A percentile compares a stretch with the other conserved stretches of the same genome.
Conservation (phyloP, 2,329 filamentous ascomycete genomes). For the Didymella pinodella region DNA sequence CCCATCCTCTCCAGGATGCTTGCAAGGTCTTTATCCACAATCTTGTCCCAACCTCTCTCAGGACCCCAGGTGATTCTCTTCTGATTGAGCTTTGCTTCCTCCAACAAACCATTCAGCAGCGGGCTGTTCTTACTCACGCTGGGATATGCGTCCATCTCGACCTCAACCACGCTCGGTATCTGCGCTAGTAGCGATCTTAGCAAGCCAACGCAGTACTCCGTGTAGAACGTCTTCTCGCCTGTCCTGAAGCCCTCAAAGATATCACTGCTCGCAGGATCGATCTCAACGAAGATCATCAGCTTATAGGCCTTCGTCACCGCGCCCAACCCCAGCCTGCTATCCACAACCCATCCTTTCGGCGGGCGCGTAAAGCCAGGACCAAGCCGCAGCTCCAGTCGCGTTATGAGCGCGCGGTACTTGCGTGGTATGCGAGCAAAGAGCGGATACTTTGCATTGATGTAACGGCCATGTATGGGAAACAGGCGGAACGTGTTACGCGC, state of each 20-base stretch:
- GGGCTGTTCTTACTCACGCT: slow-evolving; percentile 70
- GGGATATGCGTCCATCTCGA: slow-evolving; percentile 75
- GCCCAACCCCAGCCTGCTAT: slow-evolving; percentile 67
- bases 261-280: slow-evolving; percentile 70
- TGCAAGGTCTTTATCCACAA: slow-evolving; percentile 42
- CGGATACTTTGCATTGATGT: slow-evolving; percentile 77
- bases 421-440: slow-evolving; percentile 71
- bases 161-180: slow-evolving; percentile 63
- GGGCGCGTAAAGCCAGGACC: slow-evolving; percentile 77
- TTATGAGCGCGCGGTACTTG: slow-evolving; percentile 67
- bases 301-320: slow-evolving; percentile 68
- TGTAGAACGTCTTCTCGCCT: slow-evolving; percentile 70
- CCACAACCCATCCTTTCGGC: slow-evolving; percentile 74
- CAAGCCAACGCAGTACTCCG: slow-evolving; percentile 68
- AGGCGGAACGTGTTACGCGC: slow-evolving; percentile 61
- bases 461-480: slow-evolving; percentile 62
- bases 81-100: slow-evolving; percentile 58
- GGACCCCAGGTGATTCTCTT: slow-evolving; percentile 72
- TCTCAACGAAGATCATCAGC: slow-evolving; percentile 74
- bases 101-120: slow-evolving; percentile 69
- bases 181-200: slow-evolving; percentile 64
- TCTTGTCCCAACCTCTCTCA: slow-evolving; percentile 67
- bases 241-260: slow-evolving; percentile 73
- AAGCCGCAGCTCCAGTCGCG: slow-evolving; percentile 72
- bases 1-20: slow-evolving; percentile 40